phyloP scores from a whole-genome alignment of 208 protist genomes.

The Kentomonas sorsogonicus region DNA sequence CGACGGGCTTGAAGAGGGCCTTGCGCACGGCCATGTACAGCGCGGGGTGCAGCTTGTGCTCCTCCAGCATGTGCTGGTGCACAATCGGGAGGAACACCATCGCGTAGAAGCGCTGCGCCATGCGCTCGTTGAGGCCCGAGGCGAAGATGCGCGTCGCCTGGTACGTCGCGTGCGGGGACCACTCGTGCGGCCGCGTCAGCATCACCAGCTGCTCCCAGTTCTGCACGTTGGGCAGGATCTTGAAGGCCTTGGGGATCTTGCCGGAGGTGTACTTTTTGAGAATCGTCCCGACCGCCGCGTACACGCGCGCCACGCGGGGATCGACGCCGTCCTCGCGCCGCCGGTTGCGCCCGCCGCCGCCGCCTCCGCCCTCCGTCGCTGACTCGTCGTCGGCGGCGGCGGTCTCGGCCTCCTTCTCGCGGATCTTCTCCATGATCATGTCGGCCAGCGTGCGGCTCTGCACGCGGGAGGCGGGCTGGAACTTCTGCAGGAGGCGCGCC shows the following conservation, averaged over 20 bases:
- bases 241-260: constrained; percentile 99
- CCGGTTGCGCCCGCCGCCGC: not conserved
- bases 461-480: constrained; percentile 77
- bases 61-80: constrained; percentile 62
- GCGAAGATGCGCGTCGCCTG: constrained; percentile 96
- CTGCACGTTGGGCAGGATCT: constrained; percentile 95
- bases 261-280: constrained; percentile 95
- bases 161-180: constrained; percentile 94
- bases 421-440: constrained; percentile 91
- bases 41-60: constrained; percentile 96
- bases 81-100: constrained; percentile 97
- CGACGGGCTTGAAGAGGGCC: constrained; percentile 96
- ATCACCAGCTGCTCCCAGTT: constrained; percentile 98
- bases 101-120: constrained; percentile 97
- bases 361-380: constrained; percentile 8
- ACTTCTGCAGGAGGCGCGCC: constrained; percentile 79
- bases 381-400: constrained; percentile 1
- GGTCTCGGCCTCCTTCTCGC: constrained; percentile 59
- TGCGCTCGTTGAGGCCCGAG: constrained; percentile 94
- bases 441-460: constrained; percentile 87
- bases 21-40: constrained; percentile 98
- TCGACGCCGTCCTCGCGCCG: constrained; percentile 47
- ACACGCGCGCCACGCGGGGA: constrained; percentile 82
- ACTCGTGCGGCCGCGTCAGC: constrained; percentile 94
- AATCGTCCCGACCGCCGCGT: constrained; percentile 92